Conservation (phyloP, 225 moss, liverwort and hornwort genomes). For the Straminergon stramineum region DNA sequence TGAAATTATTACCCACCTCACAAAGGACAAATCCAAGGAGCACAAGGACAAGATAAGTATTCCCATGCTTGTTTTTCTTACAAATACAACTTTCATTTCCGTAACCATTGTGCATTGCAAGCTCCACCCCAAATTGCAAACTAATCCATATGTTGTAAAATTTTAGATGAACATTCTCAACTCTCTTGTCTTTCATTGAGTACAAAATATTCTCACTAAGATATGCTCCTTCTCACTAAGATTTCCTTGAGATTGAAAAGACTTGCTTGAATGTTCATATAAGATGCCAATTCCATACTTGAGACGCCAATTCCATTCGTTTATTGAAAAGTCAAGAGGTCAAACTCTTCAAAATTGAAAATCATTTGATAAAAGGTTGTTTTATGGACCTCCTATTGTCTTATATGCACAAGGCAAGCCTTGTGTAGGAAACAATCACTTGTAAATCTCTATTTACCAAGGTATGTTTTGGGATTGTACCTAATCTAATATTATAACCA, state of each 20-base stretch:
- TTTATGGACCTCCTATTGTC: not conserved
- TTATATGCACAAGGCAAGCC: not conserved
- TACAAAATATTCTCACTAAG: too few relatives aligned
- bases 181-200: too few relatives aligned
- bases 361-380: fast-evolving
- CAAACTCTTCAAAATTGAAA: not conserved
- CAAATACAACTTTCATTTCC: too few relatives aligned
- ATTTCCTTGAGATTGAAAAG: not conserved
- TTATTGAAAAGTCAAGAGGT: not conserved
- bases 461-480: not conserved
- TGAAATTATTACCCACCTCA: too few relatives aligned
- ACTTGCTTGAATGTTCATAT: not conserved
- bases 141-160: too few relatives aligned
- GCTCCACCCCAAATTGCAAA: too few relatives aligned
- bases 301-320: not conserved
- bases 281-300: not conserved
- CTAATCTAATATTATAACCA: not conserved
- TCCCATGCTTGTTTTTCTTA: too few relatives aligned
- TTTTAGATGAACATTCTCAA: too few relatives aligned
- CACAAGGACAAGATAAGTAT: too few relatives aligned
- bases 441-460: not conserved
- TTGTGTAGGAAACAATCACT: not conserved
- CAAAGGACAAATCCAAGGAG: too few relatives aligned
- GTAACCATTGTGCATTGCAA: too few relatives aligned
- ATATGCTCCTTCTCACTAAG: too few relatives aligned